These are phyloP conservation scores for Blastobotrys elegans DNA, from an alignment of 1,139 yeast genomes.

Conservation along the genomic window DNA sequence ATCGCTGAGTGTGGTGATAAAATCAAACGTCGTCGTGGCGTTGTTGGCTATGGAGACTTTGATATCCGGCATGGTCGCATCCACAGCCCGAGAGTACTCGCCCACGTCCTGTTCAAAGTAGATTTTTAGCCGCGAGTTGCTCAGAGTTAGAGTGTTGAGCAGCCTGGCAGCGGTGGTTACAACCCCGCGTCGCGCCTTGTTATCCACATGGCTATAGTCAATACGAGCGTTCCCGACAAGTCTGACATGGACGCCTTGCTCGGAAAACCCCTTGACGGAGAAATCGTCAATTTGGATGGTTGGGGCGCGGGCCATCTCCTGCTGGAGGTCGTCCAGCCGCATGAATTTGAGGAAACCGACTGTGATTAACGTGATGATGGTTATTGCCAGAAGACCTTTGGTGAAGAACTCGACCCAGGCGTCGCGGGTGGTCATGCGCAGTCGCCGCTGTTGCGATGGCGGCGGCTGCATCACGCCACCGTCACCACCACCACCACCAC, in stretches of 20 bases:
- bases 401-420: background rate
- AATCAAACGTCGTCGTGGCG: constrained; percentile 21
- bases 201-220: constrained; percentile 18
- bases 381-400: constrained; percentile 2
- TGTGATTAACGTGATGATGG: background rate
- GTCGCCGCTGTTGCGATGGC: background rate
- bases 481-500: background rate
- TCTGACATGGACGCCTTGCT: constrained; percentile 19
- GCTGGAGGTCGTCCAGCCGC: constrained; percentile 18
- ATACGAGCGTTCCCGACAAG: constrained; percentile 18
- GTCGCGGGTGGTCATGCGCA: constrained; percentile 1
- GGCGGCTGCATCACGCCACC: background rate
- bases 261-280: constrained; percentile 17
- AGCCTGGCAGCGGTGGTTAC: constrained; percentile 16
- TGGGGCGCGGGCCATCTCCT: constrained; percentile 21
- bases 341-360: constrained; percentile 2
- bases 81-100: constrained; percentile 20
- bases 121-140: constrained; percentile 18
- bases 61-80: constrained; percentile 23
- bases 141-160: constrained; percentile 15
- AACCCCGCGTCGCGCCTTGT: constrained; percentile 16
- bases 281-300: constrained; percentile 15
- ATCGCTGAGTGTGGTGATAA: constrained; percentile 23
- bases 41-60: constrained; percentile 17
- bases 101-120: constrained; percentile 17